Conservation (phyloP, 129 eudicot genomes). For the Artemisia tridentata region DNA sequence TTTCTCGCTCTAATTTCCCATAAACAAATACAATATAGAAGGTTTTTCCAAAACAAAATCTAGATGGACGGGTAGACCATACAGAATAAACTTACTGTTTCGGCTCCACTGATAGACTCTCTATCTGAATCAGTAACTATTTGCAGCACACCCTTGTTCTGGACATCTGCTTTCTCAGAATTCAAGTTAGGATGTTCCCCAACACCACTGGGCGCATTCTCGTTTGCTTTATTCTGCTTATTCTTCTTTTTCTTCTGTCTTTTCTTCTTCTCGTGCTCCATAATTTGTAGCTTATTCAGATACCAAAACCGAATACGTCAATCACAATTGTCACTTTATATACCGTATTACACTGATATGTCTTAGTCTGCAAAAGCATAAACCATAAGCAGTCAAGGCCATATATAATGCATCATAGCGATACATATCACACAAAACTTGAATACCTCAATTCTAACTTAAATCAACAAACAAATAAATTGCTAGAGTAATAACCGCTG, state of each 20-base stretch:
- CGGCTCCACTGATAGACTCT: slow-evolving; percentile 36
- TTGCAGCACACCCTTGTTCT: slow-evolving; percentile 23
- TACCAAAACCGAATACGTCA: slow-evolving; percentile 6
- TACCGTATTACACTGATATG: slow-evolving; percentile 7
- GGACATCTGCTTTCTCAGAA: slow-evolving; percentile 29
- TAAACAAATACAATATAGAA: background rate
- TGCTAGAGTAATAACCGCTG: too few relatives aligned
- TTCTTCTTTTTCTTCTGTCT: slow-evolving; percentile 76
- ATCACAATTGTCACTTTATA: slow-evolving; percentile 13
- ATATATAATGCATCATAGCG: slow-evolving; percentile 15
- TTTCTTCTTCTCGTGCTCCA: slow-evolving; percentile 78
- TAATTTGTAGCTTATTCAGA: slow-evolving; percentile 23
- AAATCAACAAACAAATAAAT: too few relatives aligned
- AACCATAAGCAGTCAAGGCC: slow-evolving; percentile 6
- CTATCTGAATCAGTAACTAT: slow-evolving; percentile 28
- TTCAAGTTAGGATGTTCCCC: slow-evolving; percentile 35
- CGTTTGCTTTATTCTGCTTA: slow-evolving; percentile 42
- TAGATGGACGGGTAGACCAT: too few relatives aligned
- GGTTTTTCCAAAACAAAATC: background rate
- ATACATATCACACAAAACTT: background rate
- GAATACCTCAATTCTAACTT: too few relatives aligned
- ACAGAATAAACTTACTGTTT: slow-evolving; percentile 49
- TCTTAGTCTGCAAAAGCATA: slow-evolving; percentile 28
- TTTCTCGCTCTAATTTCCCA: background rate
- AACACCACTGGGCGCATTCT: slow-evolving; percentile 29